Conservation (phyloP, 176 grass and related monocot genomes). For the Zea luxurians region DNA sequence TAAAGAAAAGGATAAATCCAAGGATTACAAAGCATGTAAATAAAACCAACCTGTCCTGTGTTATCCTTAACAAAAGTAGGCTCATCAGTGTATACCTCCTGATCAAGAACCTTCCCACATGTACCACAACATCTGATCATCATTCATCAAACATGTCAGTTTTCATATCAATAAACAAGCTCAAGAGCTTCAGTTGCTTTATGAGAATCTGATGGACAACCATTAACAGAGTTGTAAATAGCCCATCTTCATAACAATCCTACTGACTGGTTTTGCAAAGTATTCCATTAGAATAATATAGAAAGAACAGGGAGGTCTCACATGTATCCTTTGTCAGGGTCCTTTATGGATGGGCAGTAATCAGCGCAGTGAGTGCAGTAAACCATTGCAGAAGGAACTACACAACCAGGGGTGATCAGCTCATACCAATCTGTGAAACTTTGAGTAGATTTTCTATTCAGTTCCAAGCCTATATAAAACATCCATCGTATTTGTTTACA, state of each 20-base stretch:
- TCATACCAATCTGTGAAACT: slow-evolving; percentile 30
- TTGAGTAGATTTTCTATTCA: not conserved
- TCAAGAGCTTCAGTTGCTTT: slow-evolving; percentile 8
- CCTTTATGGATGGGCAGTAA: slow-evolving; percentile 35
- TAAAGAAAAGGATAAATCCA: not conserved
- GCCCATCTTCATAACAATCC: not conserved
- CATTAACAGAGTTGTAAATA: slow-evolving; percentile 14
- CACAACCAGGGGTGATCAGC: not conserved
- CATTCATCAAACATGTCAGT: slow-evolving; percentile 30
- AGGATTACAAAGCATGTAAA: slow-evolving; percentile 1
- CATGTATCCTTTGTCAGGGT: slow-evolving; percentile 65
- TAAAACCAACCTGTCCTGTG: slow-evolving; percentile 51
- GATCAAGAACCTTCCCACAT: slow-evolving; percentile 78
- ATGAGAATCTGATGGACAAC: not conserved
- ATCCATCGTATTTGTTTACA: not conserved
- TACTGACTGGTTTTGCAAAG: not conserved
- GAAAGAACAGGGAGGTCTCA: slow-evolving; percentile 37
- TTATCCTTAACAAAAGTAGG: slow-evolving; percentile 51
- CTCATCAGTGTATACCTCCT: slow-evolving; percentile 50
- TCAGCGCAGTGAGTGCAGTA: slow-evolving; percentile 66
- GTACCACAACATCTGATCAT: slow-evolving; percentile 54
- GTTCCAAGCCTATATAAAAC: not conserved
- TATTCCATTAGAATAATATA: slow-evolving; percentile 14
- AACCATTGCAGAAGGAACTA: slow-evolving; percentile 51
- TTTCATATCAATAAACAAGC: not conserved